Percentiles rank a stretch among this genome's conserved stretches.
These are phyloP conservation scores for Tetraselmis striata DNA, from an alignment of 139 green algal genomes.

Conservation along the genomic window DNA sequence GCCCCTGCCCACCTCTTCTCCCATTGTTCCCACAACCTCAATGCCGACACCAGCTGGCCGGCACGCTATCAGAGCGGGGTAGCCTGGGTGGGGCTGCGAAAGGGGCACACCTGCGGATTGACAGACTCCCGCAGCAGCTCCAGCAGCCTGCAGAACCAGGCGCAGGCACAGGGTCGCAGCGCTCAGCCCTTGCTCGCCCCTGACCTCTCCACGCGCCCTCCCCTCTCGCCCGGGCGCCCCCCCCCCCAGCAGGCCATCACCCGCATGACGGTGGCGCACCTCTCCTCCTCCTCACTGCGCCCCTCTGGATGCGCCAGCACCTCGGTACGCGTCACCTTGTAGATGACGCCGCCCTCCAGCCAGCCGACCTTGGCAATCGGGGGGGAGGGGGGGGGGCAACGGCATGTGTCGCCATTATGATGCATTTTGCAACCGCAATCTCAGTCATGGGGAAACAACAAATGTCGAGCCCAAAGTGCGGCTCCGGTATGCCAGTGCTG, in stretches of 20 bases:
- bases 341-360: conserved; percentile 47
- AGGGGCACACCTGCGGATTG: conserved; percentile 29
- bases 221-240: conserved; percentile 9
- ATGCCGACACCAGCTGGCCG: too few relatives aligned
- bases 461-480: too few relatives aligned
- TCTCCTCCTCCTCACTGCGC: conserved; percentile 17
- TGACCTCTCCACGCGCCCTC: conserved; percentile 1
- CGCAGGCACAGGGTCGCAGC: background rate
- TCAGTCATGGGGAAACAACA: too few relatives aligned
- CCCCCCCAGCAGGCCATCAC: conserved; percentile 13
- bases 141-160: conserved; percentile 25
- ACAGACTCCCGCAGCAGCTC: conserved; percentile 43
- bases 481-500: too few relatives aligned
- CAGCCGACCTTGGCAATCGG: conserved; percentile 24
- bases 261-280: conserved; percentile 17
- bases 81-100: background rate
- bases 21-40: too few relatives aligned
- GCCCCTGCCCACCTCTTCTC: too few relatives aligned
- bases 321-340: conserved; percentile 37
- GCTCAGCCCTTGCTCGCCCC: background rate
- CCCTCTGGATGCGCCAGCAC: conserved; percentile 33
- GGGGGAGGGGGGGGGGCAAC: too few relatives aligned
- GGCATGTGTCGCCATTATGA: too few relatives aligned
- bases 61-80: too few relatives aligned
- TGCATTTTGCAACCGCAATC: conserved; percentile 22